These are phyloP conservation scores for Tylopilus felleus DNA, from an alignment of 768 basidiomycete genomes.

Conservation along the genomic window DNA sequence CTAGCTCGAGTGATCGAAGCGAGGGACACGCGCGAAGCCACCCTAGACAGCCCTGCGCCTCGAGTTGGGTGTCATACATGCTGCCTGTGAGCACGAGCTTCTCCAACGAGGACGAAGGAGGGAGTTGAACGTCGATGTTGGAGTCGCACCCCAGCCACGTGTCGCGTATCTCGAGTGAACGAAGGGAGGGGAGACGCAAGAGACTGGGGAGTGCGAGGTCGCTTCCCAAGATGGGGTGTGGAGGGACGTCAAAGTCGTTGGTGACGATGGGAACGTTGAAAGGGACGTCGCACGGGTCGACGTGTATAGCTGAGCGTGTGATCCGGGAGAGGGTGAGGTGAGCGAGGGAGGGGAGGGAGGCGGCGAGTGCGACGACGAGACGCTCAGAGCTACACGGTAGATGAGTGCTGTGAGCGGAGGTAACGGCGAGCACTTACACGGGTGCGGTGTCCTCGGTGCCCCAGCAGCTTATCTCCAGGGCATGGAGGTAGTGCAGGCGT, in stretches of 20 bases:
- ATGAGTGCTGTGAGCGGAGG: background rate
- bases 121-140: constrained; percentile 11
- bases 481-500: constrained; percentile 13
- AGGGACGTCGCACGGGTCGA: constrained; percentile 42
- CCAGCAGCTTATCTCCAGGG: constrained; percentile 22
- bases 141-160: constrained; percentile 58
- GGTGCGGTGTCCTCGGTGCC: constrained; percentile 35
- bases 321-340: constrained; percentile 60
- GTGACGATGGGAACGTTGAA: constrained; percentile 54
- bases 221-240: constrained; percentile 49
- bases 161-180: constrained; percentile 60
- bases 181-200: constrained; percentile 58
- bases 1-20: constrained; percentile 20
- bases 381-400: constrained; percentile 43
- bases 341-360: constrained; percentile 51
- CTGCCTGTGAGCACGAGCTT: constrained; percentile 29
- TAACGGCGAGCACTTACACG: constrained; percentile 30
- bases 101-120: constrained; percentile 9
- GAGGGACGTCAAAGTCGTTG: constrained; percentile 59
- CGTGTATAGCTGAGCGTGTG: constrained; percentile 64
- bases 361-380: constrained; percentile 65
- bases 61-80: constrained; percentile 25
- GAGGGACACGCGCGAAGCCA: constrained; percentile 27
- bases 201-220: constrained; percentile 64
- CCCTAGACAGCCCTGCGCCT: constrained; percentile 22